Evolutionary conservation across 2,329 filamentous ascomycete species (phyloP).

Genomic region (Pleoardoris graminearum): DNA sequence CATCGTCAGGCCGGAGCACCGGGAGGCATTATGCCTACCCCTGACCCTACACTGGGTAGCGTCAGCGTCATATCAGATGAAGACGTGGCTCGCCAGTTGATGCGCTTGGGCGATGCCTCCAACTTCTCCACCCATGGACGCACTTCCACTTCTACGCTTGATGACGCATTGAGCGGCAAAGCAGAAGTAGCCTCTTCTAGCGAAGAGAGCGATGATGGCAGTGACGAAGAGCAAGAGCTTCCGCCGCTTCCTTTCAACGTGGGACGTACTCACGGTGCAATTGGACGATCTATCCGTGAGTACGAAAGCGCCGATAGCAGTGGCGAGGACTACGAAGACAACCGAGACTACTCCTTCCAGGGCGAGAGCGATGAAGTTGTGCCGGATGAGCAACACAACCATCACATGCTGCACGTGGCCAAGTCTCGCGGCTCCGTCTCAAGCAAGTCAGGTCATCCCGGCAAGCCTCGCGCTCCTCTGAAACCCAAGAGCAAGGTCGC

Average conservation of each 20-base stretch:
- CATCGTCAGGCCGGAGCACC: conserved; percentile 54
- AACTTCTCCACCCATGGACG: conserved; percentile 85
- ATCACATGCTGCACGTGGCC: conserved; percentile 47
- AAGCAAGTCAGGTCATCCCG: conserved; percentile 46
- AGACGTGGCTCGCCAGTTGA: conserved; percentile 94
- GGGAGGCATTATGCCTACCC: conserved; percentile 73
- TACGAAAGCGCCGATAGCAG: conserved; percentile 59
- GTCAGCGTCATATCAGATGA: conserved; percentile 93
- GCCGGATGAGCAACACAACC: conserved; percentile 39
- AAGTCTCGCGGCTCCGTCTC: conserved; percentile 45
- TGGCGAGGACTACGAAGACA: conserved; percentile 62
- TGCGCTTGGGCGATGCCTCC: conserved; percentile 91
- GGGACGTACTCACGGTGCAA: conserved; percentile 21
- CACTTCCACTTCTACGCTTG: conserved; percentile 88
- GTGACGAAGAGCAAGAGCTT: conserved; percentile 59
- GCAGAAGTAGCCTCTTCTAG: conserved; percentile 65
- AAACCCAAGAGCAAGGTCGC: conserved; percentile 57
- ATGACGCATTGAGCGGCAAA: conserved; percentile 89
- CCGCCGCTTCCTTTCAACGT: conserved; percentile 43
- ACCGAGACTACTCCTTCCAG: conserved; percentile 57
- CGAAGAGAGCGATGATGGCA: conserved; percentile 71
- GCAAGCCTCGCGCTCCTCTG: conserved; percentile 48
- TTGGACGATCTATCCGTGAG: conserved; percentile 48
- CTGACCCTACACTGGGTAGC: conserved; percentile 86
- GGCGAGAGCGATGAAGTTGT: conserved; percentile 56